Evolutionary conservation across 139 green algal species (phyloP), one percentile per base, ranked within the genome.

Genomic region (Eudorina sp.): DNA sequence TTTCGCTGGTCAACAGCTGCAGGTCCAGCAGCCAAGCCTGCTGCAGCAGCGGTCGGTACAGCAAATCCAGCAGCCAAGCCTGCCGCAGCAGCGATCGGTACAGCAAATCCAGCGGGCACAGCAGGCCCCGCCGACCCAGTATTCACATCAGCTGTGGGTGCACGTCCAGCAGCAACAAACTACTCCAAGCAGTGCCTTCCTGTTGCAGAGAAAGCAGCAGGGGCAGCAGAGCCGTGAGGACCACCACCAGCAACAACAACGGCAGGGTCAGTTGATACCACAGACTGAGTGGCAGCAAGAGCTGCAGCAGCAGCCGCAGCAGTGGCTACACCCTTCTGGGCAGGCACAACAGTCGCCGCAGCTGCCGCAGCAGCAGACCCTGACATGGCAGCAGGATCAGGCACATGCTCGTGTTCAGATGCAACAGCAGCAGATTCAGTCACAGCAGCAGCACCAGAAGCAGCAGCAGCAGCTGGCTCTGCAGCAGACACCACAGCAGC

Each of bases 181-280:
- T n/a, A n/a, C n/a, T n/a, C n/a, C n/a, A n/a, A 45, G 25, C 41
- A 14, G 62, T 58, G 36, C n/a, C n/a, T n/a, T n/a, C n/a, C n/a
- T n/a, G n/a, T n/a, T n/a, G n/a, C 70, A 53, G 40, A 5, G 36
- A 19, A 41, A 60, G 13, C 46, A 82, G 29, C 74, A 66, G 40
- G 9, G 25, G 11, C 27, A 19, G 18, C 69, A n/a, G n/a, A n/a
- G n/a, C n/a, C n/a, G n/a, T n/a, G n/a, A n/a, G n/a, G n/a, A n/a
- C n/a, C n/a, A n/a, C n/a, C n/a, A n/a, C n/a, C n/a, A 53, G 69
- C 40, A 79, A 16, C 70, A 55, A 36, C 70, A 79, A 58, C 38
- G 18, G 21, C 62, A n/a, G n/a, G n/a, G n/a, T n/a, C n/a, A 3
- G 62, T 38, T 4, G 36, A 45, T 38, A 31, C 25, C 14, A 2